These are phyloP conservation scores for Piloderma croceum DNA, from an alignment of 768 basidiomycete species.

Conservation along the genomic window DNA sequence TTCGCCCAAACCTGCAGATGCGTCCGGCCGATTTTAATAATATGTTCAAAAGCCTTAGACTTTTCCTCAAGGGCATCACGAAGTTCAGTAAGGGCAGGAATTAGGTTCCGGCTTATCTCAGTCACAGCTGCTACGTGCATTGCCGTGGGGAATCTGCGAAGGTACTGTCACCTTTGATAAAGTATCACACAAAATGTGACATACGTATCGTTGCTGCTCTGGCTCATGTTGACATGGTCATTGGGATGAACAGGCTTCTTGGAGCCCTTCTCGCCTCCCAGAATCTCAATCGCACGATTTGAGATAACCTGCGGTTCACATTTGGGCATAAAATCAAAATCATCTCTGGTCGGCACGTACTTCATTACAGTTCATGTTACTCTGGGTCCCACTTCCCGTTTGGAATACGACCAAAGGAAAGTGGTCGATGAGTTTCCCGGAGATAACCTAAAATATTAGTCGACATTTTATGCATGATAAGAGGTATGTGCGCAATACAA, in stretches of 20 bases:
- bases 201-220: constrained; percentile 97
- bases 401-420: constrained; percentile 99
- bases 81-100: constrained; percentile 83
- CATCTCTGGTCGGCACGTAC: constrained; percentile 30
- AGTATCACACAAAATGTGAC: constrained; percentile 22
- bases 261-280: constrained; percentile 91
- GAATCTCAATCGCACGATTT: constrained; percentile 94
- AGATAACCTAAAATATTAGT: constrained; percentile 68
- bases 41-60: constrained; percentile 75
- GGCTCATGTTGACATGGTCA: constrained; percentile 99
- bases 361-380: constrained; percentile 99
- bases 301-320: constrained; percentile 66
- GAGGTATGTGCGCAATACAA: constrained; percentile 16
- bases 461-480: not conserved
- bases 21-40: constrained; percentile 98
- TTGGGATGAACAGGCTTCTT: constrained; percentile 99
- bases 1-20: constrained; percentile 94
- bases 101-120: constrained; percentile 70
- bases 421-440: constrained; percentile 88
- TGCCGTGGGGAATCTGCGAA: constrained; percentile 86
- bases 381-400: constrained; percentile 97
- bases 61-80: constrained; percentile 82
- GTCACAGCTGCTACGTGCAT: constrained; percentile 98
- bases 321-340: not conserved
- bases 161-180: not conserved